These are phyloP conservation scores for Cytospora chrysosperma DNA, from an alignment of 2,329 filamentous ascomycete species.

Conservation along the genomic window DNA sequence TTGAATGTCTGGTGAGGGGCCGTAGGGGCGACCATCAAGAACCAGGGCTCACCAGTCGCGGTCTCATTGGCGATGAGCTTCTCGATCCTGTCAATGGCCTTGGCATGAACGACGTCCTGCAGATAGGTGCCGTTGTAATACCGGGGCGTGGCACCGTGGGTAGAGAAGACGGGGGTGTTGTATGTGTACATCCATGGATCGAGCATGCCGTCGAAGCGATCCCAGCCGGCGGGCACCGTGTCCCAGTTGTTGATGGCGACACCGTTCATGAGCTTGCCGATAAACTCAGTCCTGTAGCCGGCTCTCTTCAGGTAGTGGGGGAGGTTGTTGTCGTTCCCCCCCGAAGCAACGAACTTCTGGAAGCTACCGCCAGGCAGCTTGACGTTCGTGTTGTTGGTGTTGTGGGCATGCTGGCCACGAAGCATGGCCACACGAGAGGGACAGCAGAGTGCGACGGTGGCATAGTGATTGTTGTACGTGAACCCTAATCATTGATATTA, in stretches of 20 bases:
- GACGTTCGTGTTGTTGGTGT: slow-evolving; percentile 65
- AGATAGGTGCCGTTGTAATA: slow-evolving; percentile 39
- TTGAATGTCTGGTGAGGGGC: slow-evolving; percentile 63
- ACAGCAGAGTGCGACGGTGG: slow-evolving; percentile 61
- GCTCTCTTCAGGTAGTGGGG: slow-evolving; percentile 69
- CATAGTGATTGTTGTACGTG: slow-evolving; percentile 51
- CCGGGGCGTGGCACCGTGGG: slow-evolving; percentile 20
- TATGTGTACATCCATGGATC: slow-evolving; percentile 65
- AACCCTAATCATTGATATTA: slow-evolving; percentile 13
- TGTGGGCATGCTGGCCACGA: slow-evolving; percentile 62
- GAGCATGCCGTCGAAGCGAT: slow-evolving; percentile 38
- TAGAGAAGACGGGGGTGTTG: slow-evolving; percentile 45
- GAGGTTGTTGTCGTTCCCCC: slow-evolving; percentile 65
- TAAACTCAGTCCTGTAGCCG: slow-evolving; percentile 71
- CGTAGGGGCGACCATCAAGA: slow-evolving; percentile 64
- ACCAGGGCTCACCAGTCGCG: slow-evolving; percentile 55
- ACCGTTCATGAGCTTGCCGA: slow-evolving; percentile 70
- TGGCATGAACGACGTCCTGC: slow-evolving; percentile 41
- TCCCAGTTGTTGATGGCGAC: slow-evolving; percentile 63
- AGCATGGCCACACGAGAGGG: slow-evolving; percentile 60
- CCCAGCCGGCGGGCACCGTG: slow-evolving; percentile 29
- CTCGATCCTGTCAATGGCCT: slow-evolving; percentile 27
- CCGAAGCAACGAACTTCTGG: slow-evolving; percentile 64
- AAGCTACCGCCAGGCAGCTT: slow-evolving; percentile 60
- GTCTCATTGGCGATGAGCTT: slow-evolving; percentile 20